A percentile compares a stretch with the other conserved stretches of the same genome.
phyloP scores from a whole-genome alignment of 2,329 filamentous ascomycete genomes.

The Talaromyces atroroseus region DNA sequence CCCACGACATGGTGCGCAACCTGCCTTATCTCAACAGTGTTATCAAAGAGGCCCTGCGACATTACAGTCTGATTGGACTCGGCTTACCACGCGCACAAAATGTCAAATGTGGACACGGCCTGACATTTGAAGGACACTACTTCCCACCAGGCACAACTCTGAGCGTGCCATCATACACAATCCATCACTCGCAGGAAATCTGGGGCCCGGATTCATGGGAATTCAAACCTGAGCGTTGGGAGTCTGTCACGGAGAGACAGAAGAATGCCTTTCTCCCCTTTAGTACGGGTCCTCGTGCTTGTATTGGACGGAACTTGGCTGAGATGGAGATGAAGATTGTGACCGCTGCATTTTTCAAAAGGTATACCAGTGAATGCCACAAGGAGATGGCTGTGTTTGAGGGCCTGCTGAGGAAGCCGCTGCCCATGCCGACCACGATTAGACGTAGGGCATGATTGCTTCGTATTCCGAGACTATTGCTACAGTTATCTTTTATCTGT shows the following conservation, averaged over 20 bases:
- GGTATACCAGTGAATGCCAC: too few species aligned
- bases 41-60: conserved; percentile 77
- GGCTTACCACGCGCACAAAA: conserved; percentile 64
- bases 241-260: conserved; percentile 55
- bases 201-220: conserved; percentile 67
- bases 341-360: not conserved
- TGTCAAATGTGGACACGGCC: conserved; percentile 41
- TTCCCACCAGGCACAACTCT: conserved; percentile 71
- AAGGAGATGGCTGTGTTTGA: too few species aligned
- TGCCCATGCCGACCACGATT: too few species aligned
- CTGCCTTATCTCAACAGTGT: conserved; percentile 71
- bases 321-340: conserved; percentile 66
- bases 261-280: conserved; percentile 73
- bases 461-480: too few species aligned
- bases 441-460: too few species aligned
- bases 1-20: conserved; percentile 65
- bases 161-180: conserved; percentile 73
- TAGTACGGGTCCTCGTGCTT: conserved; percentile 62
- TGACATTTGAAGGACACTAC: conserved; percentile 58
- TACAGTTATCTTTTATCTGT: too few species aligned
- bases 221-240: conserved; percentile 72
- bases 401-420: too few species aligned
- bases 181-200: conserved; percentile 68
- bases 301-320: conserved; percentile 75
- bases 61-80: conserved; percentile 79